Conservation (phyloP, 192 early-diverging fungal species). For the Backusella tarrabulga region DNA sequence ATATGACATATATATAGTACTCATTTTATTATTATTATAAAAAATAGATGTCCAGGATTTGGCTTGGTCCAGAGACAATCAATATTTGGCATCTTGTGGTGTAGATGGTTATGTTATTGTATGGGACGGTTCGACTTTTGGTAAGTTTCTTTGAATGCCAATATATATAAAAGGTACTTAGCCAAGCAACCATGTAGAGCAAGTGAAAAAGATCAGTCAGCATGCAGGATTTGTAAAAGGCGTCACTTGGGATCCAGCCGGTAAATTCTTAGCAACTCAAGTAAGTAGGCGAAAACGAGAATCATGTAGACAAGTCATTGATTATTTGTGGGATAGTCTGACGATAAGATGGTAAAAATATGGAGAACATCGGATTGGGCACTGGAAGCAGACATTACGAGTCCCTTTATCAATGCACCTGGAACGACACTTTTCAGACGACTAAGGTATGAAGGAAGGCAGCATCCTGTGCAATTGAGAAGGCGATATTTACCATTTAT, state of each 20-base stretch:
- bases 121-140: conserved; percentile 86
- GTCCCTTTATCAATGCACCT: conserved; percentile 73
- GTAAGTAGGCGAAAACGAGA: conserved; percentile 26
- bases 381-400: conserved; percentile 66
- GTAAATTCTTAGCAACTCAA: conserved; percentile 90
- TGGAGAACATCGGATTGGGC: conserved; percentile 90
- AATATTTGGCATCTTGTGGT: conserved; percentile 87
- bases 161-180: neutral
- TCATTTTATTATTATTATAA: neutral
- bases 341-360: conserved; percentile 87
- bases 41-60: conserved; percentile 81
- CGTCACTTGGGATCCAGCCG: conserved; percentile 93
- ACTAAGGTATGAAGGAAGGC: conserved; percentile 54
- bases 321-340: conserved; percentile 52
- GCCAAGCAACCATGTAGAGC: conserved; percentile 25
- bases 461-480: neutral
- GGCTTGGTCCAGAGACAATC: conserved; percentile 87
- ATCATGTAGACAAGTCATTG: neutral
- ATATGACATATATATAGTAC: neutral
- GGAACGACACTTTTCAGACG: conserved; percentile 91
- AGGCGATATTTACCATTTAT: neutral
- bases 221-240: conserved; percentile 96
- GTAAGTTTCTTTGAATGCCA: conserved; percentile 26
- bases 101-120: conserved; percentile 81
- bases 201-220: conserved; percentile 60